phyloP scores from a whole-genome alignment of 169 alveolate species.

The Plasmodium fragile region DNA sequence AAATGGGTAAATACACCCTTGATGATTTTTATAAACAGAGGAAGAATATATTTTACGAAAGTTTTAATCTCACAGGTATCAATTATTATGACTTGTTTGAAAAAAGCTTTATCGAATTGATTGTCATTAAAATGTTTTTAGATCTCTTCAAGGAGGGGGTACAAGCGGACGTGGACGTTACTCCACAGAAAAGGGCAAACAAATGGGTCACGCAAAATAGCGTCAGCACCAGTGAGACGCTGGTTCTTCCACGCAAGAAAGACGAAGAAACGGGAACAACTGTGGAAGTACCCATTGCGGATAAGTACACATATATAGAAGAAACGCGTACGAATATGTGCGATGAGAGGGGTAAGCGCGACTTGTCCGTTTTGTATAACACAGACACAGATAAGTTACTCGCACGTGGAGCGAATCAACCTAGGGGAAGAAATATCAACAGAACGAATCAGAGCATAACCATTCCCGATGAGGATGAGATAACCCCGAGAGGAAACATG shows the following conservation, averaged over 20 bases:
- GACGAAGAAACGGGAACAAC: neutral
- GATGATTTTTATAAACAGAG: slow-evolving; percentile 14
- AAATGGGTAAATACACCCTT: slow-evolving; percentile 5
- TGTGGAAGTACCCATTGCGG: neutral
- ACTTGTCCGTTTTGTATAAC: neutral
- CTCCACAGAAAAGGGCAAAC: neutral
- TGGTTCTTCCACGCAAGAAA: neutral
- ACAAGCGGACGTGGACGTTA: neutral
- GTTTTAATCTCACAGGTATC: slow-evolving; percentile 6
- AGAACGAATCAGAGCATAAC: neutral
- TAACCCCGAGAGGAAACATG: neutral
- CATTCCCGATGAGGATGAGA: neutral
- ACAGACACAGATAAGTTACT: neutral
- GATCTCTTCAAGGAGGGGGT: slow-evolving; percentile 15
- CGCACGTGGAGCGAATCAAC: neutral
- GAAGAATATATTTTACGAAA: slow-evolving; percentile 36
- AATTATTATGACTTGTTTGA: slow-evolving; percentile 38
- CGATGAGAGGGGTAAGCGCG: neutral
- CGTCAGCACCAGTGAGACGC: neutral
- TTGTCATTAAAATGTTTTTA: slow-evolving; percentile 38
- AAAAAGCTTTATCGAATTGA: slow-evolving; percentile 23
- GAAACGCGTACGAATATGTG: neutral
- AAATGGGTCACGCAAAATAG: neutral
- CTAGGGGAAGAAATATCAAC: neutral
- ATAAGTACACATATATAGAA: neutral